phyloP scores from a whole-genome alignment of 2,329 filamentous ascomycete species.

The Fusarium algeriense region DNA sequence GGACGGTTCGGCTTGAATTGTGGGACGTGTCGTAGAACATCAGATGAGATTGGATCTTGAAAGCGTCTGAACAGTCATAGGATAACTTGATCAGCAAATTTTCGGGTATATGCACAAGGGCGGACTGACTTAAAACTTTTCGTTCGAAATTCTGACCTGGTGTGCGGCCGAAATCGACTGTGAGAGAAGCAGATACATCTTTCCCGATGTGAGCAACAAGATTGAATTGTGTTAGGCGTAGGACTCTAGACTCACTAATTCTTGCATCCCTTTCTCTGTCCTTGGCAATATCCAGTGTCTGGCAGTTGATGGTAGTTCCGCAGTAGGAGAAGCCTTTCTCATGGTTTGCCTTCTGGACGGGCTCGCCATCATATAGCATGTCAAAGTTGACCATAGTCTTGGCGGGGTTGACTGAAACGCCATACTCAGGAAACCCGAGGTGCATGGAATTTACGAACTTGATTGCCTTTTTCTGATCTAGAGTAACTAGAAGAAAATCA shows the following conservation, averaged over 20 bases:
- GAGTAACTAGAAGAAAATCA: constrained; percentile 91
- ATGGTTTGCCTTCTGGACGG: constrained; percentile 62
- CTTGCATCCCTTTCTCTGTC: constrained; percentile 68
- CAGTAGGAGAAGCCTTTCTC: constrained; percentile 84
- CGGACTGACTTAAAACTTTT: constrained; percentile 75
- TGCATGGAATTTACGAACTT: constrained; percentile 86
- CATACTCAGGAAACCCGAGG: constrained; percentile 80
- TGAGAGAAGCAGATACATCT: constrained; percentile 76
- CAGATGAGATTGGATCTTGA: constrained; percentile 86
- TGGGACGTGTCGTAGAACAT: constrained; percentile 86
- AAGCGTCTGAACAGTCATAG: constrained; percentile 61
- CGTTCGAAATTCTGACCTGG: constrained; percentile 84
- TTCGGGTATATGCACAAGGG: background rate
- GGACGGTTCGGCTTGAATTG: constrained; percentile 77
- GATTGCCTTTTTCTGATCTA: constrained; percentile 73
- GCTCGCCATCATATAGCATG: constrained; percentile 64
- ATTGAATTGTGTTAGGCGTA: background rate
- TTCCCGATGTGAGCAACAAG: background rate
- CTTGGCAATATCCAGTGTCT: constrained; percentile 79
- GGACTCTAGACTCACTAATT: constrained; percentile 59
- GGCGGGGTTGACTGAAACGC: constrained; percentile 78
- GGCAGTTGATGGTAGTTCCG: constrained; percentile 80
- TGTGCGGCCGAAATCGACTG: constrained; percentile 78
- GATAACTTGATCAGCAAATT: constrained; percentile 1
- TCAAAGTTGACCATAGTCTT: constrained; percentile 93